Evolutionary conservation across 2,329 filamentous ascomycete species (phyloP).

Genomic region (Fusarium coicis): DNA sequence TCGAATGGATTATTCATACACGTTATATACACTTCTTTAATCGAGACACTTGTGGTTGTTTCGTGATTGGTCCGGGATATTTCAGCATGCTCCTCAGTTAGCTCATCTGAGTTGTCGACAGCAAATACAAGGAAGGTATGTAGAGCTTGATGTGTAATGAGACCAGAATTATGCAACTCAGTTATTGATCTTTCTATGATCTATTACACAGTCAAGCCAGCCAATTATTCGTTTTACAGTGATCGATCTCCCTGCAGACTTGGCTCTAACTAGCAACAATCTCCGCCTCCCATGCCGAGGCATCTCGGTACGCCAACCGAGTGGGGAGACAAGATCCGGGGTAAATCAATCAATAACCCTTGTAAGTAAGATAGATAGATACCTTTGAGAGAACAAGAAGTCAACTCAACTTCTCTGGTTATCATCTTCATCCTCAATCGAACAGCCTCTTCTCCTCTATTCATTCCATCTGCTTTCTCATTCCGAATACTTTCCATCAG

Average conservation of each 20-base stretch:
- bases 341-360: slow-evolving; percentile 2
- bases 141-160: neutral
- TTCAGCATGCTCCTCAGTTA: neutral
- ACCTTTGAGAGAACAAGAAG: slow-evolving; percentile 11
- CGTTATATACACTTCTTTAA: neutral
- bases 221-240: neutral
- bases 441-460: neutral
- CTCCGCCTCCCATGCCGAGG: slow-evolving; percentile 11
- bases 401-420: neutral
- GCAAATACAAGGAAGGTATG: neutral
- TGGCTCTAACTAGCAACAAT: slow-evolving; percentile 3
- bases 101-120: neutral
- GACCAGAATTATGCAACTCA: neutral
- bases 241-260: neutral
- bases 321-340: slow-evolving; percentile 27
- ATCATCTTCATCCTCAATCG: neutral
- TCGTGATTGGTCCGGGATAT: neutral
- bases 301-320: neutral
- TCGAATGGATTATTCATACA: neutral
- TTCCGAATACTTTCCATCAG: neutral
- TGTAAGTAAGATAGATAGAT: slow-evolving; percentile 13
- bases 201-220: neutral
- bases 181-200: neutral
- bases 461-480: neutral
- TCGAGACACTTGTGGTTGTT: neutral